Evolutionary conservation across 495 filamentous ascomycete species (phyloP), one percentile per base, ranked within the genome.

Genomic region (Trichoderma orchidacearum): DNA sequence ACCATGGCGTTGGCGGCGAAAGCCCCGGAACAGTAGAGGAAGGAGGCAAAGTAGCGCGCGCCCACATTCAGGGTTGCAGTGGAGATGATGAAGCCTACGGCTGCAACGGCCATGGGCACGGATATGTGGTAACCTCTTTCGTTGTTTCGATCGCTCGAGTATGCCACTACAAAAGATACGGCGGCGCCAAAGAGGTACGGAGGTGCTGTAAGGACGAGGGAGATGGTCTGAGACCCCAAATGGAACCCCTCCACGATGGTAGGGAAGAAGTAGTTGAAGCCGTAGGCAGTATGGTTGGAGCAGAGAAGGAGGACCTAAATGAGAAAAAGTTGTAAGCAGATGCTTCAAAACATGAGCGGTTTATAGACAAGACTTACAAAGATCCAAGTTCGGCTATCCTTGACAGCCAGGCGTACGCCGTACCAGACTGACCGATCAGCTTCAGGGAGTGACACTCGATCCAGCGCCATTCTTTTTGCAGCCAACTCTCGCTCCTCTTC

Each of bases 381-480:
- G 56, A 89, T 70, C 72, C 80, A 91, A 15, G 81, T 89, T 67
- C 87, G 90, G 52, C 76, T 59, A 66, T 95, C 89, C 13, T 66
- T 63, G 58, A 89, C 79, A 2, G 87, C 88, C n/a, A 89, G 69
- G 63, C 80, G 84, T 12, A 83, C 69, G 2, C 89, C 89, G 36
- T 85, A 70, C 63, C 79, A 73, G 64, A 89, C 80, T 3, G 81
- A 80, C 61, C 76, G 85, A 23, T 86, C 64, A 27, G 41, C 41
- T 23, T 48, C 41, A 12, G 41, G 41, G 8, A 48, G 21, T 25
- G 41, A 48, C 21, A 48, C 41, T 6, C 41, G 41, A 48, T 48
- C 41, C 1, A 48, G 41, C 9, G 41, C 41, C 41, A 48, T 48
- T 48, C 41, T 48, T 11, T 48, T 48, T 9, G 41, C 41, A 25